Conservation (phyloP, 139 green algal genomes). For the Chlamydomonas sp. region DNA sequence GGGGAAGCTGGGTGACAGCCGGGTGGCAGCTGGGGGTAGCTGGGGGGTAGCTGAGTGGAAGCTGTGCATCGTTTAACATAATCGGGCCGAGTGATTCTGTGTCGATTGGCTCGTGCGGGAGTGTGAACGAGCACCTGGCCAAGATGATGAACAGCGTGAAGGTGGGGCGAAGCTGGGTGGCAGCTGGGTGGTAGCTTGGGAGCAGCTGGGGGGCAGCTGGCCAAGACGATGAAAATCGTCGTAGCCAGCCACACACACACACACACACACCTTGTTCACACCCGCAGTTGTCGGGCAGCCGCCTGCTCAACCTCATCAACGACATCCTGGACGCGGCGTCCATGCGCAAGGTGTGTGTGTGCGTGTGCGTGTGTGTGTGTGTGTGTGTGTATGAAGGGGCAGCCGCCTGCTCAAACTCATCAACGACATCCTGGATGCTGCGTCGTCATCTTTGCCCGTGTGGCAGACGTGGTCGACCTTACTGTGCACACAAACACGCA, state of each 20-base stretch:
- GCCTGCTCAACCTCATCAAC: slow-evolving; percentile 46
- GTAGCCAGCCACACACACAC: too few species aligned
- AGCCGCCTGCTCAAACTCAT: slow-evolving; percentile 29
- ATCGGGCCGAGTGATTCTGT: slow-evolving; percentile 45
- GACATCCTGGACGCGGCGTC: slow-evolving; percentile 40
- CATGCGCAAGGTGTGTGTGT: too few species aligned
- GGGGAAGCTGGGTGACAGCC: too few species aligned
- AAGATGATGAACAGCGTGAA: slow-evolving; percentile 42
- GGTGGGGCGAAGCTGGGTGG: too few species aligned
- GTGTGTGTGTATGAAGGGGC: not conserved
- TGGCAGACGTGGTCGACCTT: not conserved
- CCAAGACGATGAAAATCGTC: slow-evolving; percentile 37
- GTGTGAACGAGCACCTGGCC: slow-evolving; percentile 21
- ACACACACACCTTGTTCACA: too few species aligned
- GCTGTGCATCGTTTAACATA: slow-evolving; percentile 35
- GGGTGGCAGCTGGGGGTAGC: too few species aligned
- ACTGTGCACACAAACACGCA: too few species aligned
- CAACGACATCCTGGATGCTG: slow-evolving; percentile 45
- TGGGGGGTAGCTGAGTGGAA: too few species aligned
- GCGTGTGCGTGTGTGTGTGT: too few species aligned
- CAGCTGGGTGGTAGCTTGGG: too few species aligned
- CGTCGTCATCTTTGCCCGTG: too few species aligned
- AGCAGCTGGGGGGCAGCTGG: too few species aligned
- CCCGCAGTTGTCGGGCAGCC: slow-evolving; percentile 22
- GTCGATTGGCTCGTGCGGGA: slow-evolving; percentile 29